Conservation (phyloP, 2,329 filamentous ascomycete genomes). For the Periconia sp. region DNA sequence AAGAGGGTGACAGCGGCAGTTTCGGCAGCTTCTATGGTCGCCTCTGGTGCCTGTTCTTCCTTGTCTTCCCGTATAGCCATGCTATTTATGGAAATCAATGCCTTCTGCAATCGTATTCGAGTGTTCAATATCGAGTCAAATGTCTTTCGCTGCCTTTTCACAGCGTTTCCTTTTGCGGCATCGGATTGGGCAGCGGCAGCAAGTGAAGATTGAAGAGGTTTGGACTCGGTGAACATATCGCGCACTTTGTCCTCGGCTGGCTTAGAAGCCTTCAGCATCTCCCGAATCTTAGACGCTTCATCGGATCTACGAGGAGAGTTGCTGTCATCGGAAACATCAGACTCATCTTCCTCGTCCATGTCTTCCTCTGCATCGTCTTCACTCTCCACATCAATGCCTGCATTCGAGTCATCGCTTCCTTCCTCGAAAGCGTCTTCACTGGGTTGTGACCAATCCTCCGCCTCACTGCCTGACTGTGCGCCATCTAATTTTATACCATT, state of each 20-base stretch:
- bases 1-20: constrained; percentile 84
- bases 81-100: constrained; percentile 80
- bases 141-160: constrained; percentile 81
- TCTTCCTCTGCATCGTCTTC: constrained; percentile 57
- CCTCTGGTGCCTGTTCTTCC: constrained; percentile 50
- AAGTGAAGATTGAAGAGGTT: constrained; percentile 68
- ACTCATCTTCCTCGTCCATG: constrained; percentile 43
- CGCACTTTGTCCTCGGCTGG: constrained; percentile 60
- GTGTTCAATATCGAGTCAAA: constrained; percentile 91
- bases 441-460: constrained; percentile 52
- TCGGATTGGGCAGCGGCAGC: constrained; percentile 75
- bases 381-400: constrained; percentile 55
- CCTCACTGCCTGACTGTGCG: constrained; percentile 61
- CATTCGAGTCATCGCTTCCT: constrained; percentile 19
- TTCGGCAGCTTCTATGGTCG: constrained; percentile 76
- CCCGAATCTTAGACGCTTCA: constrained; percentile 45
- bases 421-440: constrained; percentile 53
- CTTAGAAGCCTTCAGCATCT: constrained; percentile 37
- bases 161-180: constrained; percentile 81
- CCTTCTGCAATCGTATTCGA: constrained; percentile 92
- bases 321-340: constrained; percentile 53
- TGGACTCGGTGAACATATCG: constrained; percentile 71
- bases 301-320: constrained; percentile 44
- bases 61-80: constrained; percentile 31
- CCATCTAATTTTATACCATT: constrained; percentile 49